Base-by-base conservation (phyloP, 2,329 filamentous ascomycete species). In the Diaporthe humulicola region DNA sequence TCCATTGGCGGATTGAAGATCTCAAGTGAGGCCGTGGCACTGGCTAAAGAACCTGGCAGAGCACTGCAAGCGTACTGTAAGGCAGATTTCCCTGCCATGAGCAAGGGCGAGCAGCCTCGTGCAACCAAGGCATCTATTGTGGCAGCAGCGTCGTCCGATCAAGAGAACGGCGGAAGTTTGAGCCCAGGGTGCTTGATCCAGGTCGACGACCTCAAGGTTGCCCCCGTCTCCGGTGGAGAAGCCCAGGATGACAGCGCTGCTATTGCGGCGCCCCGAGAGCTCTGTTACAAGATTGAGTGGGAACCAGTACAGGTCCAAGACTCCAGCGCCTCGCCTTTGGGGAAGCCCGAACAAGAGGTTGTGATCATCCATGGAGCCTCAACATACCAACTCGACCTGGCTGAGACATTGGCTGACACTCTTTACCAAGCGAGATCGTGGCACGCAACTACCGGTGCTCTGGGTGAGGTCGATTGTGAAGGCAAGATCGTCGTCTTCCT, bases 261-360 rank as follows among this genome's bases (percentile, higher is more conserved):
- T 1, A 14, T 1, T 14, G 15, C 45, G 8, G 30, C 22, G 2
- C 78, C 84, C n/a, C 81, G 85, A 3, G 83, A 87, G 76, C 81
- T 88, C 1, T 88, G 86, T 78, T 88, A 85, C 79, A 87, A 86
- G 78, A 71, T 86, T 19, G 81, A 86, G n/a, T 88, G 86, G 86
- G 86, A 87, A 60, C 83, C 81, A 2, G 14, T 75, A 10, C 61
- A 70, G 30, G 5, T 12, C 1, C 36, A 64, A 3, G 36, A 36
- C 6, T 12, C 45, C 1, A 19, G n/a, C 15, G 17, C n/a, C 3
- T 52, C 48, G 2, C 28, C 48, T 12, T 22, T 54, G n/a, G 8
- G n/a, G 8, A 69, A 54, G 48, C 48, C 54, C 3, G 81, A 83
- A 14, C 52, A 79, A 0, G 81, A 84, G 1, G 80, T 86, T 36